These are phyloP conservation scores for Dicorynia guianensis DNA, from an alignment of 306 rosid genomes.

Conservation along the genomic window DNA sequence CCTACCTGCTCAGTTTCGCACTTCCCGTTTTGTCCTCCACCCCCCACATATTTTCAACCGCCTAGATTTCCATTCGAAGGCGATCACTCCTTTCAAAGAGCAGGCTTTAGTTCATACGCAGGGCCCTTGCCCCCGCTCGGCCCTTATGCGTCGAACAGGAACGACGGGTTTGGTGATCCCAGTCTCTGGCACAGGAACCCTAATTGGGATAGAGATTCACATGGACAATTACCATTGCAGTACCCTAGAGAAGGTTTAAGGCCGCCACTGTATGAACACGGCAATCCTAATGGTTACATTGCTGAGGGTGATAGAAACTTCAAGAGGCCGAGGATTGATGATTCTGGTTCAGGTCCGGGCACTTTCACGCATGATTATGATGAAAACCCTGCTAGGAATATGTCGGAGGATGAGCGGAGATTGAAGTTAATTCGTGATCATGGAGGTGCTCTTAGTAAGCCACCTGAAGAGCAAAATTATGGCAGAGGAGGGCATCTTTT, in stretches of 20 bases:
- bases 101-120: slow-evolving; percentile 37
- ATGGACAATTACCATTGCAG: slow-evolving; percentile 37
- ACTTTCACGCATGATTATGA: slow-evolving; percentile 18
- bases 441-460: slow-evolving; percentile 53
- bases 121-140: slow-evolving; percentile 28
- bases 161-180: slow-evolving; percentile 42
- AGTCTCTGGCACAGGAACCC: slow-evolving; percentile 47
- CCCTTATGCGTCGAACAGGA: slow-evolving; percentile 30
- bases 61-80: no score
- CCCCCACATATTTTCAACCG: background rate
- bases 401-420: slow-evolving; percentile 69
- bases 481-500: background rate
- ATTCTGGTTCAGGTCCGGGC: slow-evolving; percentile 19
- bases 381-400: slow-evolving; percentile 21
- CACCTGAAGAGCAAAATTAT: slow-evolving; percentile 33
- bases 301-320: slow-evolving; percentile 57
- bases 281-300: slow-evolving; percentile 35
- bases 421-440: slow-evolving; percentile 89
- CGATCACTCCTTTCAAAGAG: background rate
- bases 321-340: slow-evolving; percentile 73
- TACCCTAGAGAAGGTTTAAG: slow-evolving; percentile 30
- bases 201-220: slow-evolving; percentile 36
- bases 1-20: slow-evolving; percentile 9
- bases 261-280: slow-evolving; percentile 43
- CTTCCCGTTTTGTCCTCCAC: slow-evolving; percentile 15